These are phyloP conservation scores for Viridothelium virens DNA, from an alignment of 495 filamentous ascomycete genomes.

Conservation along the genomic window DNA sequence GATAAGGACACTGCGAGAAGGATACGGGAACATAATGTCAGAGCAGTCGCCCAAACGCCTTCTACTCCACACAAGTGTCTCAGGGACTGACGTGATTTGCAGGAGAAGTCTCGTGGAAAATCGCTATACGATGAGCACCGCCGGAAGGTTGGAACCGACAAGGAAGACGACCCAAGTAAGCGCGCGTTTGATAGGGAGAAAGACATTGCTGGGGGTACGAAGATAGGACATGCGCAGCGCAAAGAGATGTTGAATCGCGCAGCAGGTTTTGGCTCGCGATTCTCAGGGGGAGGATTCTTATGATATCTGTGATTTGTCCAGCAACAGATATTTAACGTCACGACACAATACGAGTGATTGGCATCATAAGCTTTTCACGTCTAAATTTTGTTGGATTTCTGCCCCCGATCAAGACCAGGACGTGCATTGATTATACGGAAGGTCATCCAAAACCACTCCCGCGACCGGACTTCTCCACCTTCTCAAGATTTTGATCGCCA, in stretches of 20 bases:
- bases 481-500: neutral
- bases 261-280: conserved; percentile 73
- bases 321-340: neutral
- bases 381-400: neutral
- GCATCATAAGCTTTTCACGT: neutral
- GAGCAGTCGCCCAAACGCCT: conserved; percentile 14
- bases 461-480: neutral
- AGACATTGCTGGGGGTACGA: conserved; percentile 73
- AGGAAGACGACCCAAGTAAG: conserved; percentile 86
- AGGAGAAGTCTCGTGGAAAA: conserved; percentile 55
- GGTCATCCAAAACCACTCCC: neutral
- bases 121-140: conserved; percentile 59
- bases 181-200: conserved; percentile 89
- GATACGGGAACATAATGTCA: conserved; percentile 53
- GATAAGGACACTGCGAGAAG: conserved; percentile 44
- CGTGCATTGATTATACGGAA: neutral
- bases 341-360: neutral
- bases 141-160: conserved; percentile 36
- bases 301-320: conserved; percentile 52
- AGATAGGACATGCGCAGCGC: conserved; percentile 64
- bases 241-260: conserved; percentile 74
- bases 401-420: neutral
- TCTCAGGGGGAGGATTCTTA: conserved; percentile 70
- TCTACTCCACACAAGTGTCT: conserved; percentile 8
- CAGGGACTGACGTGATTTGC: conserved; percentile 12